Base-by-base conservation (phyloP, 163 green algal species). In the Scenedesmus sp. region DNA sequence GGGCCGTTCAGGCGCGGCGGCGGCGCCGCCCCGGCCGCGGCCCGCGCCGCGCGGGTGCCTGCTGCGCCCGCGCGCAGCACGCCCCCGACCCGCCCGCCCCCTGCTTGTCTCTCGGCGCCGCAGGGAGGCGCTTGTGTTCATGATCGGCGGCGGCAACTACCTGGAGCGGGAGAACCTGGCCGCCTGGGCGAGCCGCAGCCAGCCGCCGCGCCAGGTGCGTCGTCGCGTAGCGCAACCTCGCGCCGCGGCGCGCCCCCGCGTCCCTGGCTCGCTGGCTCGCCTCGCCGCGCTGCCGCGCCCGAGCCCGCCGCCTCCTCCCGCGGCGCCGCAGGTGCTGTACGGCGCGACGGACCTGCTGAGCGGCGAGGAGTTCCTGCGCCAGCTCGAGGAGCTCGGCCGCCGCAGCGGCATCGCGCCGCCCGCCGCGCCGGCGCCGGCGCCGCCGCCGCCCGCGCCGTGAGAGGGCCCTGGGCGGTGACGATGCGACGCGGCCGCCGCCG, bases 91-190 rank as follows among this genome's bases (percentile, higher is more conserved):
- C n/a, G n/a, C n/a, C n/a, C n/a, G n/a, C n/a, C n/a, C n/a, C n/a
- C n/a, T n/a, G n/a, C n/a, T n/a, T n/a, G n/a, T n/a, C n/a, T n/a
- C n/a, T n/a, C n/a, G n/a, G n/a, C 14, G 47, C 47, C 17, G 47
- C 17, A 89, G 84, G 70, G 93, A 98, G 42, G 91, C 90, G 4
- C 89, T 99, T 15, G 95, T 98, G 28, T 99, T 98, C 84, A 94
- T 99, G 87, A 93, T 99, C 31, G 97, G 97, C 0, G 97, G 96
- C 10, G 97, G 97, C 3, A 98, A 97, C 89, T 99, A 98, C 83
- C 74, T 96, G 20, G 95, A 98, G 85, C 85, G 90, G n/a, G 89
- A 95, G 79, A 86, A 82, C 7, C 75, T 98, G 51, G 44, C 87
- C 6, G 53, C 85, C n/a, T 96, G 94, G 88, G 84, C 89, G 24